phyloP scores from a whole-genome alignment of 768 basidiomycete genomes.

The Mycena floridula region DNA sequence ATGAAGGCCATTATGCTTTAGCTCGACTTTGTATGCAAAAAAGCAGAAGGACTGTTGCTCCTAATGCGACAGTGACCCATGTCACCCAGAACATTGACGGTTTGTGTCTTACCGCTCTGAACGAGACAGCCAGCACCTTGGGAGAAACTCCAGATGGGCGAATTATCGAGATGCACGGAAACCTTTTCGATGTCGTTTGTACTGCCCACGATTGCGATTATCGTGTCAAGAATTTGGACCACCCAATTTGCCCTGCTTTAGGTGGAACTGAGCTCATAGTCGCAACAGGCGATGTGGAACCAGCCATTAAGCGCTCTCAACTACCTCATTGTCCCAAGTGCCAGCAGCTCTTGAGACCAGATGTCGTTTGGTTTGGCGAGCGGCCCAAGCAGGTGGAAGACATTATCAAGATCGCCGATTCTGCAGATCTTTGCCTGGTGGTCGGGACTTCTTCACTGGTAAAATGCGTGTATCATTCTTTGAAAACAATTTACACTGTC shows the following conservation, averaged over 20 bases:
- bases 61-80: conserved; percentile 7
- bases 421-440: conserved; percentile 21
- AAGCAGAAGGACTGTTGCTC: conserved; percentile 5
- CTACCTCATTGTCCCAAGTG: conserved; percentile 19
- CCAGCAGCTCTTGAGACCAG: conserved; percentile 19
- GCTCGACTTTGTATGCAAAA: conserved; percentile 10
- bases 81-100: conserved; percentile 20
- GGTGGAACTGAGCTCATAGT: conserved; percentile 11
- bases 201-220: conserved; percentile 14
- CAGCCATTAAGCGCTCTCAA: conserved; percentile 8
- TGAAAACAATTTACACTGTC: background rate
- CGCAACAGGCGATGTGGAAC: conserved; percentile 5
- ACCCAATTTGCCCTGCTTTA: conserved; percentile 17
- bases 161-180: conserved; percentile 24
- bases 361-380: conserved; percentile 28
- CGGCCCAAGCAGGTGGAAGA: conserved; percentile 13
- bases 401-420: conserved; percentile 13
- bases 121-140: background rate
- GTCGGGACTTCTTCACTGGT: conserved; percentile 21
- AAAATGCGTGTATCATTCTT: background rate
- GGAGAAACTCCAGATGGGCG: conserved; percentile 2
- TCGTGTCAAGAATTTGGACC: conserved; percentile 7
- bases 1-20: conserved; percentile 20
- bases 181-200: conserved; percentile 17
- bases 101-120: conserved; percentile 8